Percentiles rank a stretch among this genome's conserved stretches.
Conservation (phyloP, 805 yeast species). For the Spathaspora sp. region DNA sequence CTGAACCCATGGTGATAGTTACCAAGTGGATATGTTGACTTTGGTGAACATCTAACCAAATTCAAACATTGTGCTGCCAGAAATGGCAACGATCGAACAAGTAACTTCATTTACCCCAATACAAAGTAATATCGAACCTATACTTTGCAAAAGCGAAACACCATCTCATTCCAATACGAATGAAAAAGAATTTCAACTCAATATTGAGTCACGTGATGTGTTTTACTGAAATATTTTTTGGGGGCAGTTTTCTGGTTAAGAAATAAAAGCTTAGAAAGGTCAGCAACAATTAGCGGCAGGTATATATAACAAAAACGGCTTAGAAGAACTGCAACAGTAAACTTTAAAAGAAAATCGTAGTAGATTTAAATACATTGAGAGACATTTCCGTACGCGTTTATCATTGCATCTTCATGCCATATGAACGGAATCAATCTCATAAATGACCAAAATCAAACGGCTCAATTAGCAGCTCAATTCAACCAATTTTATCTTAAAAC, state of each 20-base stretch:
- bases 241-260: not conserved
- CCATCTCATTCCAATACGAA: not conserved
- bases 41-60: not conserved
- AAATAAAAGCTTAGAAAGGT: not conserved
- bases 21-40: not conserved
- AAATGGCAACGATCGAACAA: not conserved
- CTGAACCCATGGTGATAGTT: not conserved
- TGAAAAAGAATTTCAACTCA: not conserved
- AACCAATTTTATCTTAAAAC: slow-evolving; percentile 48
- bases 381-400: not conserved
- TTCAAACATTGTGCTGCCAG: not conserved
- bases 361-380: not conserved
- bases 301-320: not conserved
- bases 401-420: not conserved
- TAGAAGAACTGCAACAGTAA: not conserved
- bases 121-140: not conserved
- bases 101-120: not conserved
- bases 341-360: too few relatives aligned
- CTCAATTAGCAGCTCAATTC: slow-evolving; percentile 61
- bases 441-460: slow-evolving; percentile 39
- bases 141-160: not conserved
- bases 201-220: not conserved
- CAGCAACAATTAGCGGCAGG: not conserved
- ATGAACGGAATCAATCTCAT: slow-evolving; percentile 7
- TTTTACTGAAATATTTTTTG: not conserved